These are phyloP conservation scores for Penicillium lividum DNA, from an alignment of 495 filamentous ascomycete species.

Conservation along the genomic window DNA sequence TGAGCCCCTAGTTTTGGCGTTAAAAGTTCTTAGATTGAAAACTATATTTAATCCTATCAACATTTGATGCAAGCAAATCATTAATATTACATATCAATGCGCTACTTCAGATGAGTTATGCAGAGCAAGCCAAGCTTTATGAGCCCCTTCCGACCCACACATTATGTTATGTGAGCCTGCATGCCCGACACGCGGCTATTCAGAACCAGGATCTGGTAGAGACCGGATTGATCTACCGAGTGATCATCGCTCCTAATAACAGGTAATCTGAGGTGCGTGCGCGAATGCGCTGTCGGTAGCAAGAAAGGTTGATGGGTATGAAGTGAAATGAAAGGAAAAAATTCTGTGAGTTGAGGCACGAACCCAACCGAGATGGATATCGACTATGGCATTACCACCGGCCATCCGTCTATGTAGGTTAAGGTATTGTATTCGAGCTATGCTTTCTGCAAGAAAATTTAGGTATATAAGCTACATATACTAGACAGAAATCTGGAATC, in stretches of 20 bases:
- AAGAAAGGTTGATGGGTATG: no score
- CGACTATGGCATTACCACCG: neutral
- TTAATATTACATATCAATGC: neutral
- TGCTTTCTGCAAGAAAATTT: neutral
- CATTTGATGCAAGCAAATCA: no score
- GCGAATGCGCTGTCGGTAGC: no score
- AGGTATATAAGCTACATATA: no score
- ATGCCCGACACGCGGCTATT: constrained; percentile 15
- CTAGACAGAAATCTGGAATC: no score
- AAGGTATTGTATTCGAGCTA: neutral
- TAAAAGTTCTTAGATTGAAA: neutral
- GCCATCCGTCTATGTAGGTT: neutral
- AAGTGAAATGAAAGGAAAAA: no score
- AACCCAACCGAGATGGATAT: no score
- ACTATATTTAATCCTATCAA: neutral
- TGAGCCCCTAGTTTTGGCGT: neutral
- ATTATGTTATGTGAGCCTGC: neutral
- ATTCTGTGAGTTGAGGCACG: no score
- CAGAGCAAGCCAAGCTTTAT: neutral
- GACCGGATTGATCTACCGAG: constrained; percentile 11
- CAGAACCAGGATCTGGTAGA: neutral
- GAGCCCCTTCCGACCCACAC: neutral
- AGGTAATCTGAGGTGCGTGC: no score
- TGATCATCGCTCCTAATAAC: constrained; percentile 4
- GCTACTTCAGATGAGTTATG: neutral